A percentile compares a stretch with the other conserved stretches of the same genome.
phyloP scores from a whole-genome alignment of 768 basidiomycete species.

The Pholiota molesta region DNA sequence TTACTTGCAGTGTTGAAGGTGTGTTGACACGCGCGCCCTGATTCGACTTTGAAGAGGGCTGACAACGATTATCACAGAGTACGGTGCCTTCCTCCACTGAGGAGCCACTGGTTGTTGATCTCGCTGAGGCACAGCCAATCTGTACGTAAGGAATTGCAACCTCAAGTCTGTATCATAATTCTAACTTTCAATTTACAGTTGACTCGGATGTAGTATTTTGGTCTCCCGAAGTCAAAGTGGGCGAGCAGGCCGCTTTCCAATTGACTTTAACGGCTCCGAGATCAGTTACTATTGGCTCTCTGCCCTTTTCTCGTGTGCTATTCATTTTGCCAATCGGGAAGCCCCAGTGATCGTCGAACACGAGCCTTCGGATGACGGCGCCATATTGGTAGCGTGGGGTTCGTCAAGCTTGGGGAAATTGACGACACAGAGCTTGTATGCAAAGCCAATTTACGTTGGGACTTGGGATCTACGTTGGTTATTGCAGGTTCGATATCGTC shows the following conservation, averaged over 20 bases:
- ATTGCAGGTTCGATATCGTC: slow-evolving; percentile 64
- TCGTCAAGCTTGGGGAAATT: slow-evolving; percentile 50
- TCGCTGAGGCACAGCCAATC: slow-evolving; percentile 63
- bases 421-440: slow-evolving; percentile 24
- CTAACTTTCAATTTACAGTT: slow-evolving; percentile 46
- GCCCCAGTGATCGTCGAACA: slow-evolving; percentile 58
- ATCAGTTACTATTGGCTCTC: slow-evolving; percentile 47
- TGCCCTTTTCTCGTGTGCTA: slow-evolving; percentile 59
- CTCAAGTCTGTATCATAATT: background rate
- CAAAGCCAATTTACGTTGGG: slow-evolving; percentile 60
- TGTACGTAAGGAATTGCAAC: slow-evolving; percentile 42
- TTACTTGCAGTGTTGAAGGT: slow-evolving; percentile 76
- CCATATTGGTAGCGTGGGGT: slow-evolving; percentile 25
- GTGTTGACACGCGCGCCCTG: slow-evolving; percentile 5
- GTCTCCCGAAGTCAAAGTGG: slow-evolving; percentile 61
- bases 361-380: slow-evolving; percentile 19
- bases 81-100: slow-evolving; percentile 66
- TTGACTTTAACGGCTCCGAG: slow-evolving; percentile 60
- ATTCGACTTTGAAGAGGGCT: too few relatives aligned
- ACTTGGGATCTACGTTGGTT: slow-evolving; percentile 51
- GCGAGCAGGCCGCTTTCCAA: slow-evolving; percentile 73
- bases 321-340: slow-evolving; percentile 57
- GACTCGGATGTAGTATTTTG: slow-evolving; percentile 73
- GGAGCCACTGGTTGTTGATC: slow-evolving; percentile 60
- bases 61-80: slow-evolving; percentile 45